Evolutionary conservation across 2,329 filamentous ascomycete genomes (phyloP).

Genomic region (Epichloe gansuensis): DNA sequence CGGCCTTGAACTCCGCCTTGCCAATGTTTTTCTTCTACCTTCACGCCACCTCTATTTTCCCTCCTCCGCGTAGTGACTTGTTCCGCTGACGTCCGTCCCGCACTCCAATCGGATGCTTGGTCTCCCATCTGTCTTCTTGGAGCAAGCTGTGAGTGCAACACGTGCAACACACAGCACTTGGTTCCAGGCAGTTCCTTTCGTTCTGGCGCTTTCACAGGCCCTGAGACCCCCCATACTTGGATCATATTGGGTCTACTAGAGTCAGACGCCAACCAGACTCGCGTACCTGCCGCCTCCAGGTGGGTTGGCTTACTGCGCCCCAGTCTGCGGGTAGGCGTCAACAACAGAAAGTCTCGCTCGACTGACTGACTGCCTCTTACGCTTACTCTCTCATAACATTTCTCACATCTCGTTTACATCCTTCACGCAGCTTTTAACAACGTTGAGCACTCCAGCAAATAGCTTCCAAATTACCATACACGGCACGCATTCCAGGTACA

Average conservation of each 20-base stretch:
- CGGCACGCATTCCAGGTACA: neutral
- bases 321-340: constrained; percentile 1
- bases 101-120: constrained; percentile 1
- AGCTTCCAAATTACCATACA: neutral
- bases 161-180: neutral
- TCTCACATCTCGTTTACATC: neutral
- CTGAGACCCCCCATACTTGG: neutral
- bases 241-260: neutral
- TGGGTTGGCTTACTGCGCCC: constrained; percentile 1
- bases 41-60: neutral
- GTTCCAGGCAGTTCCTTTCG: neutral
- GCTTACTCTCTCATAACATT: neutral
- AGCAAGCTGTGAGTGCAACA: neutral
- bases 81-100: neutral
- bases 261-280: neutral
- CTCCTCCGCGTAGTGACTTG: neutral
- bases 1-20: constrained; percentile 1
- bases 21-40: neutral
- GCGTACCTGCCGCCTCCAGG: neutral
- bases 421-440: neutral
- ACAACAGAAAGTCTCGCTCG: neutral
- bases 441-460: neutral
- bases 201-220: neutral
- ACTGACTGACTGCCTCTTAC: neutral
- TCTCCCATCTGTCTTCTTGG: neutral